Conservation (phyloP, 805 yeast genomes). For the Candida sphagnicola region DNA sequence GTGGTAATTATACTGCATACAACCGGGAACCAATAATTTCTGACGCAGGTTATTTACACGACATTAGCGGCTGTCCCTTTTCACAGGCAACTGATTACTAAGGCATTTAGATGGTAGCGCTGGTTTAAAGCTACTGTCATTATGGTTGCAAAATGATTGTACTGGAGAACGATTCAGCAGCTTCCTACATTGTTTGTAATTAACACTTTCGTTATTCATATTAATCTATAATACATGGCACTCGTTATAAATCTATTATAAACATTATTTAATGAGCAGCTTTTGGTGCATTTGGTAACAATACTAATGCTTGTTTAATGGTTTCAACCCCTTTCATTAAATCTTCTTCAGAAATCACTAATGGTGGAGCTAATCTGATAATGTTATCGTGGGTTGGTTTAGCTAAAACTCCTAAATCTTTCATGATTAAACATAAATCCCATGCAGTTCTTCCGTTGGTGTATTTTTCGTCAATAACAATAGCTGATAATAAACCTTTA, state of each 20-base stretch:
- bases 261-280: slow-evolving; percentile 31
- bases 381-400: slow-evolving; percentile 96
- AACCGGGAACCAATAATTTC: too few relatives aligned
- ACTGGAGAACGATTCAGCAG: not conserved
- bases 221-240: not conserved
- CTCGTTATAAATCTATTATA: not conserved
- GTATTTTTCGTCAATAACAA: slow-evolving; percentile 81
- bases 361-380: slow-evolving; percentile 93
- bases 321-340: slow-evolving; percentile 74
- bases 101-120: too few relatives aligned
- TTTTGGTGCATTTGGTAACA: slow-evolving; percentile 52
- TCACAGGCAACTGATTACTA: too few relatives aligned
- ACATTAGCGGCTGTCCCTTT: too few relatives aligned
- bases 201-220: too few relatives aligned
- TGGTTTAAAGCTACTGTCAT: too few relatives aligned
- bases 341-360: slow-evolving; percentile 86
- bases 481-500: slow-evolving; percentile 81
- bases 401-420: slow-evolving; percentile 83
- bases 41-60: too few relatives aligned
- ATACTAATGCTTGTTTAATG: slow-evolving; percentile 56
- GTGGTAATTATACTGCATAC: too few relatives aligned
- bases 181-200: not conserved
- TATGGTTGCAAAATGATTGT: not conserved
- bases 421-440: slow-evolving; percentile 91
- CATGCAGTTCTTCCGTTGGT: slow-evolving; percentile 91